phyloP scores from a whole-genome alignment of 1,284 basidiomycete genomes.

The Sanghuangporus weigelae region DNA sequence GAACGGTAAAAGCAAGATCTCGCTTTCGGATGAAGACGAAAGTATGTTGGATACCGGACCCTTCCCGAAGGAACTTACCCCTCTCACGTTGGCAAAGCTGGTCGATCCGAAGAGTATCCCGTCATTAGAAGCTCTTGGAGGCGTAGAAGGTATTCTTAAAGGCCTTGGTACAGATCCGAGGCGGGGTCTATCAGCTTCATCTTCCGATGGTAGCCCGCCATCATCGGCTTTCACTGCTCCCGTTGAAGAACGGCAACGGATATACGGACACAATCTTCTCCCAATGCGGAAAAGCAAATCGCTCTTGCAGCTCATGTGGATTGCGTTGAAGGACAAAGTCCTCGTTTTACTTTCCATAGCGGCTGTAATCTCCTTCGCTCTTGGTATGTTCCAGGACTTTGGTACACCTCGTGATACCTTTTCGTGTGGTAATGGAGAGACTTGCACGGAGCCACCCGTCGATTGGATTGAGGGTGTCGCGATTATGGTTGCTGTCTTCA shows the following conservation, averaged over 20 bases:
- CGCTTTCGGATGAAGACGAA: conserved; percentile 24
- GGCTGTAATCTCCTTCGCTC: conserved; percentile 87
- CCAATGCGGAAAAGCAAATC: conserved; percentile 77
- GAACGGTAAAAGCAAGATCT: conserved; percentile 29
- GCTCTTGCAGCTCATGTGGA: conserved; percentile 86
- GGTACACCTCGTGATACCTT: conserved; percentile 58
- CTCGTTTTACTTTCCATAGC: conserved; percentile 87
- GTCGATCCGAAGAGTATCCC: conserved; percentile 86
- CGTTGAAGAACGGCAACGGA: conserved; percentile 58
- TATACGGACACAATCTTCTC: conserved; percentile 84
- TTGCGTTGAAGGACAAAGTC: conserved; percentile 94
- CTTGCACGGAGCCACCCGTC: conserved; percentile 53
- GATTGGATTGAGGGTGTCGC: conserved; percentile 99
- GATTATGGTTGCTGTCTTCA: conserved; percentile 84
- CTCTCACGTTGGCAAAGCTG: conserved; percentile 76
- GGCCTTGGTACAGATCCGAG: conserved; percentile 71
- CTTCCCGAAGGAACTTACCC: conserved; percentile 63
- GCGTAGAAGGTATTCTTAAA: conserved; percentile 59
- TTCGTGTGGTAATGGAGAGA: conserved; percentile 30
- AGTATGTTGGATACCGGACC: conserved; percentile 20
- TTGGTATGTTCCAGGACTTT: conserved; percentile 93
- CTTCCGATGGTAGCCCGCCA: conserved; percentile 19
- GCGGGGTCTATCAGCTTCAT: conserved; percentile 43
- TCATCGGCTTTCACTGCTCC: conserved; percentile 37
- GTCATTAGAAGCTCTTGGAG: conserved; percentile 69